Evolutionary conservation across 148 eudicot genomes (phyloP), one percentile per base, ranked within the genome.

Genomic region (Cornus suecica): DNA sequence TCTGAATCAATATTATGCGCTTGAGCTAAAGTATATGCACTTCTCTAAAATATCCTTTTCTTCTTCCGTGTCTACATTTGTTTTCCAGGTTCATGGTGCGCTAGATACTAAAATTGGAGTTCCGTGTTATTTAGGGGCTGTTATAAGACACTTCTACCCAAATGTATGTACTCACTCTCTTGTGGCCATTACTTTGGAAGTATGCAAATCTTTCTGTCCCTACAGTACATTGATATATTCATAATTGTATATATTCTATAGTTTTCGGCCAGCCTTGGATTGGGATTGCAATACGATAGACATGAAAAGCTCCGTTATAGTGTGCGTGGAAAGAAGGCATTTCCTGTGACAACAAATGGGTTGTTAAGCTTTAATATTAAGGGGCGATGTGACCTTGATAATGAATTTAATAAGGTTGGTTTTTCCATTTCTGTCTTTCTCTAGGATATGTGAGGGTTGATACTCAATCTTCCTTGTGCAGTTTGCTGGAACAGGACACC

Each of bases 21-120:
- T 45, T 69, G 58, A 56, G 24, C 28, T 31, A 41, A 24, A 37
- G 18, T 68, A 67, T 68, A 32, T 41, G 54, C 37, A 41, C 65
- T 73, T 65, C 51, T 23, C 10, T 13, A 4, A 22, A 31, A 15
- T n/a, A 48, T 66, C 23, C 15, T 24, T 14, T 22, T 37, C 31
- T 10, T 32, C 13, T 65, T 14, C n/a, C 5, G 41, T 20, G 24
- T 41, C 42, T 51, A 18, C 68, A 15, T 62, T 13, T 68, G 28
- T 28, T 42, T 70, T 34, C 60, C 83, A 94, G 99, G 82, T 87
- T 80, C 86, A 85, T 70, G 99, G 91, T 70, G 99, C 92, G 87
- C 90, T 95, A 52, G 97, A 95, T 83, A 93, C 99, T 3, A 83
- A 71, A 76, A 52, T 74, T 72, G 99, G 99, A 70, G 88, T 84